Conservation (phyloP, 2,329 filamentous ascomycete genomes). For the Ascomycota sp. region DNA sequence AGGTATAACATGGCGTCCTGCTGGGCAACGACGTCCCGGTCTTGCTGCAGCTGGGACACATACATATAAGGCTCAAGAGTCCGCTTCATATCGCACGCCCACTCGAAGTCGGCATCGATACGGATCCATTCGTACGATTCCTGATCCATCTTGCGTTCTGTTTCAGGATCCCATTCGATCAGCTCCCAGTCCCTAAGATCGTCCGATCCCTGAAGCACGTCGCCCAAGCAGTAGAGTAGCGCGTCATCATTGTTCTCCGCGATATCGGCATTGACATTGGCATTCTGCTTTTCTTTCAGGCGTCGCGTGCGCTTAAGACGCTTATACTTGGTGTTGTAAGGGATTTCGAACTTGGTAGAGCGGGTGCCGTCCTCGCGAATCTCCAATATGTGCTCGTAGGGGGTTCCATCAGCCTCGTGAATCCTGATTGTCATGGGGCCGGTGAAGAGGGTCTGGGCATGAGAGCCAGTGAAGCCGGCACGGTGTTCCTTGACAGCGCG, state of each 20-base stretch:
- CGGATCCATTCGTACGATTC: conserved; percentile 98
- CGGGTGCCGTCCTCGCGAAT: conserved; percentile 70
- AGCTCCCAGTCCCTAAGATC: conserved; percentile 69
- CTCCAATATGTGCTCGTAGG: conserved; percentile 92
- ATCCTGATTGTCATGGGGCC: conserved; percentile 95
- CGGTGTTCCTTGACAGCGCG: conserved; percentile 63
- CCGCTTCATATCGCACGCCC: conserved; percentile 66
- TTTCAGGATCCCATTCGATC: conserved; percentile 71
- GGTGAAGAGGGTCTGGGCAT: conserved; percentile 61
- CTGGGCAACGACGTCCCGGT: conserved; percentile 84
- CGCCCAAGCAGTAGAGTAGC: conserved; percentile 74
- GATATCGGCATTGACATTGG: conserved; percentile 36
- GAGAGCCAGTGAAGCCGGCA: conserved; percentile 43
- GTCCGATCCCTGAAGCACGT: conserved; percentile 63
- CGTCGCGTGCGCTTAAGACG: conserved; percentile 71
- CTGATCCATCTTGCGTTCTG: conserved; percentile 76
- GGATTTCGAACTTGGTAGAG: conserved; percentile 64
- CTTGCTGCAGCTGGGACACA: conserved; percentile 87
- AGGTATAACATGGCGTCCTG: conserved; percentile 58
- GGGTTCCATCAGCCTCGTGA: conserved; percentile 91
- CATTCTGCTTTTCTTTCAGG: conserved; percentile 48
- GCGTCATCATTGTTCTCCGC: conserved; percentile 49
- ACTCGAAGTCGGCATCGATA: conserved; percentile 94
- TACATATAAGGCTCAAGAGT: conserved; percentile 94
- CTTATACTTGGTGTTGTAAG: conserved; percentile 98